Base-by-base conservation (phyloP, 805 yeast genomes). In the Yamadazyma philogaea region DNA sequence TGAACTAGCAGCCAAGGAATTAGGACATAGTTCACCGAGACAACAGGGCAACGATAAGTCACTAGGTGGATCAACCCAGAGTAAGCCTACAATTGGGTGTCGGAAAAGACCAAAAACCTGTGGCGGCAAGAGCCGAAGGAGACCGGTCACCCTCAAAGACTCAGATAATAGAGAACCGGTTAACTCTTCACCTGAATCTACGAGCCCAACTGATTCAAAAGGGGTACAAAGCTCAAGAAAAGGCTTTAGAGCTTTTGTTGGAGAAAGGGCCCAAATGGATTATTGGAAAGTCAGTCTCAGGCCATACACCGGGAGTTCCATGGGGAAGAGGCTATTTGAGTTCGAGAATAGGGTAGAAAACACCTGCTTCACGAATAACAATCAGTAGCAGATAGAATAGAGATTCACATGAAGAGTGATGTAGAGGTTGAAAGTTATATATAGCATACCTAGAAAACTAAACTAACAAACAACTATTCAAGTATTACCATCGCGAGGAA, bases 401-500 rank as follows among this genome's bases (percentile, higher is more conserved):
- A 11, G 10, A 11, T 24, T 24, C 12, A 24, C 28, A 24, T 4
- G 28, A 11, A 24, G 28, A 7, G 12, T 24, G 12, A 24, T 24
- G 12, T 24, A 24, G 28, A 24, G 10, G 10, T 11, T 24, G 12
- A 24, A 24, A 7, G 3, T 11, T 24, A 24, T 24, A 24, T 24
- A 24, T 24, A 24, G 28, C 12, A 24, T 11, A 24, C 12, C 12
- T 24, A 24, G 28, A 4, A 24, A 24, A 11, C 28, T 24, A 24
- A 24, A 24, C 28, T 18, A 11, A 24, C 28, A 11, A 24, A 24
- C 28, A 5, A 5, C 12, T 24, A 34, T 21, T 34, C 20, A 40
- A 34, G 39, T 39, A 28, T 40, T 40, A 40, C 19, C 15, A 16
- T 22, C 7, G 27, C 60, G 45, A 12, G 61, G 60, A 27, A 59